Evolutionary conservation across 1,139 yeast species (phyloP), one percentile per base, ranked within the genome.

Genomic region (Suhomyces coccinellae): DNA sequence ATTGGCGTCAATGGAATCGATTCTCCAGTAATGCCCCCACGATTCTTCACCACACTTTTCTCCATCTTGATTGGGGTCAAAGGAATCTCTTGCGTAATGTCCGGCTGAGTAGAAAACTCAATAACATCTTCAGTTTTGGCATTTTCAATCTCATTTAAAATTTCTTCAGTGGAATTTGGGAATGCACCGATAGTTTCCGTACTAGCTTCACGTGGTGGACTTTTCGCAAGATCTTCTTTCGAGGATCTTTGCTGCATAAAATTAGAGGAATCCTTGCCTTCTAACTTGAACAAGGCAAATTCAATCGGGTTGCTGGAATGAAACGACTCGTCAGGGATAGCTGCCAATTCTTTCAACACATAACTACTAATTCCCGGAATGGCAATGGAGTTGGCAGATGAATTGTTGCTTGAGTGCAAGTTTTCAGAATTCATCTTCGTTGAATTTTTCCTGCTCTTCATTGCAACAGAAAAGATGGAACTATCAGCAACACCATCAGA

Each of bases 261-360:
- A 38, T 35, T 38, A 9, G 31, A 36, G 6, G 52, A 45, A 38
- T 67, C 75, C 33, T 75, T 80, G 0, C 97, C 97, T 63, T 87
- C 95, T 27, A 90, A 69, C 61, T 87, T 88, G 60, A 75, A 73
- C 50, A 90, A 70, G 0, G 97, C 93, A 44, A 82, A 80, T 45
- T 76, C 79, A n/a, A 90, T 72, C 0, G 96, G 97, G 50, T 70
- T 67, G 38, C 62, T 64, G 26, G 79, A 83, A 33, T 75, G 80
- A 38, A 78, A 70, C 0, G 84, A 71, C 47, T 85, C 91, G 59
- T 89, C 96, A 0, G 96, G 91, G 39, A 89, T 83, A 2, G 85
- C 85, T 0, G 93, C 91, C 43, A 87, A 72, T 56, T 83, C 88
- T 40, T 82, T 83, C 41, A 86, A 77, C 2, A 82, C 85, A 43